These are phyloP conservation scores for Datura wrightii DNA, from an alignment of 257 asterid genomes.

Conservation along the genomic window DNA sequence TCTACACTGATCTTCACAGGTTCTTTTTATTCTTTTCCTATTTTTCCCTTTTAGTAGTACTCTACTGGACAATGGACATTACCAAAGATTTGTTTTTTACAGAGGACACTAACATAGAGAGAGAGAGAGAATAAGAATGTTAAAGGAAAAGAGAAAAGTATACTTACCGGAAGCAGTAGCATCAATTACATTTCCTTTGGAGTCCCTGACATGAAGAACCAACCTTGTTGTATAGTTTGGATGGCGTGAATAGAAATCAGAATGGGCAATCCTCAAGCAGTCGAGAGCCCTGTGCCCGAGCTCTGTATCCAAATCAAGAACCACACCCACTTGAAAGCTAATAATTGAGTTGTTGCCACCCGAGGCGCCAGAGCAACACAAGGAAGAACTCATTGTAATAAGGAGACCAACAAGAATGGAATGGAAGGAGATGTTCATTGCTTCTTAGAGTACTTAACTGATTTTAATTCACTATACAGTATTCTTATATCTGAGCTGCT, in stretches of 20 bases:
- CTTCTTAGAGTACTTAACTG: neutral
- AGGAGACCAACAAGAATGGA: conserved; percentile 2
- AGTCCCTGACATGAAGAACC: conserved; percentile 41
- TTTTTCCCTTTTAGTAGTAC: neutral
- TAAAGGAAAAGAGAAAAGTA: neutral
- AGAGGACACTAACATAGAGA: neutral
- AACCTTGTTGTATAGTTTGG: conserved; percentile 38
- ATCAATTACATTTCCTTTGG: conserved; percentile 36
- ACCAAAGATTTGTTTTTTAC: neutral
- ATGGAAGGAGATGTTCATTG: conserved; percentile 17
- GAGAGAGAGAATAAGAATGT: neutral
- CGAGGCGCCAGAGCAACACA: neutral
- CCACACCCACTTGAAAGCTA: conserved; percentile 40
- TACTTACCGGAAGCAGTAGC: conserved; percentile 43
- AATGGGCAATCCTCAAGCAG: conserved; percentile 37
- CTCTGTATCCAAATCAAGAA: conserved; percentile 41
- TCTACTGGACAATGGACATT: neutral
- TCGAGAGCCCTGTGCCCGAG: conserved; percentile 38
- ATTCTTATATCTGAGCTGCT: neutral
- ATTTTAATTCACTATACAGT: neutral
- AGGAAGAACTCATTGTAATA: neutral
- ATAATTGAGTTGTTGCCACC: neutral
- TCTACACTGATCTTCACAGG: neutral
- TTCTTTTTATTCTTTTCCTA: neutral
- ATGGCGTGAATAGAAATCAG: conserved; percentile 43